phyloP scores from a whole-genome alignment of 176 grass and related monocot genomes.

The Miscanthus lutarioriparius region DNA sequence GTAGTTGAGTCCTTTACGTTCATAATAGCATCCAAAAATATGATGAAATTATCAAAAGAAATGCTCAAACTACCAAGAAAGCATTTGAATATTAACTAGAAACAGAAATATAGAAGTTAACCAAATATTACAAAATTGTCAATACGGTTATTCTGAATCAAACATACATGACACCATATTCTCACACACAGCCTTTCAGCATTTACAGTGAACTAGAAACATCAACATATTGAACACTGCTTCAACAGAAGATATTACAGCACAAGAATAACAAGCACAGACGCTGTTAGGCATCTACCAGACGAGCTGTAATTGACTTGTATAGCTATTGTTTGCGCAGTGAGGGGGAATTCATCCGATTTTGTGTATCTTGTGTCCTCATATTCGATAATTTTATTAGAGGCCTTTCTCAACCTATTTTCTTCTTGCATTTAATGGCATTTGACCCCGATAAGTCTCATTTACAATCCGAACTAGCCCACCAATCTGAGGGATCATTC shows the following conservation, averaged over 20 bases:
- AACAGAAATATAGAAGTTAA: constrained; percentile 26
- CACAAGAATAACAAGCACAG: constrained; percentile 28
- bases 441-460: constrained; percentile 72
- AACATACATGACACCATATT: constrained; percentile 12
- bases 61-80: neutral
- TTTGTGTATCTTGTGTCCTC: constrained; percentile 98
- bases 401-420: constrained; percentile 88
- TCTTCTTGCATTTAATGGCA: too few relatives aligned
- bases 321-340: neutral
- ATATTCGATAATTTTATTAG: constrained; percentile 91
- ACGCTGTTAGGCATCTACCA: neutral
- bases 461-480: constrained; percentile 79
- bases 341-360: too few relatives aligned
- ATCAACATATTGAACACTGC: neutral
- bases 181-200: neutral
- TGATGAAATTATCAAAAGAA: neutral
- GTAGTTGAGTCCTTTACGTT: neutral
- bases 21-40: neutral
- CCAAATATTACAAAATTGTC: constrained; percentile 12
- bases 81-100: neutral
- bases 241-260: constrained; percentile 24
- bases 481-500: constrained; percentile 93
- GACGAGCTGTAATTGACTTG: neutral
- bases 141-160: constrained; percentile 20
- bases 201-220: constrained; percentile 22